Evolutionary conservation across 257 asterid species (phyloP), one percentile per base, ranked within the genome.

Genomic region (Capsicum baccatum): DNA sequence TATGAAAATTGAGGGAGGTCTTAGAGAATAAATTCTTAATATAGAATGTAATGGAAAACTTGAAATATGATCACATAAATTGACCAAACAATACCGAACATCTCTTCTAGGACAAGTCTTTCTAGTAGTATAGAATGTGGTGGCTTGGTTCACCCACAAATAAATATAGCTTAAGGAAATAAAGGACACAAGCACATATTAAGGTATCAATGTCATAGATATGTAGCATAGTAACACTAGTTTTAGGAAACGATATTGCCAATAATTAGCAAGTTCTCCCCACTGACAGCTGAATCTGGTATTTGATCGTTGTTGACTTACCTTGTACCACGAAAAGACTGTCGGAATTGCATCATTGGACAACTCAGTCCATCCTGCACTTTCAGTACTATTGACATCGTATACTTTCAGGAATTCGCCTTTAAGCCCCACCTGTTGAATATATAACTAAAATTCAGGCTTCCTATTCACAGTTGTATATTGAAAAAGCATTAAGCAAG

Each of bases 311-410:
- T 57, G 44, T 13, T 15, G 8, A 62, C 60, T 83, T 91, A 95
- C 98, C 98, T 90, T 92, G 88, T 92, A 95, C 98, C 97, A 94
- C 56, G 95, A 94, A 92, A 95, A 93, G 85, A 89, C 81, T 85
- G 92, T 79, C 50, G 95, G 85, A 85, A 66, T 64, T 11, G 90
- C 89, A 87, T 89, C 97, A 84, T 6, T 89, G 15, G 89, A 86
- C 39, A 94, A 90, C 83, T 86, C 90, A 68, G 80, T 83, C 99
- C 99, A 94, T 79, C 88, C 87, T 55, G 86, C 63, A 67, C 82
- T 86, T 86, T 39, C 86, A 47, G 86, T 84, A 73, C 85, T 89
- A 85, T 89, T 89, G 56, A 39, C 67, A 52, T 88, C 67, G 71
- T 91, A 94, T 78, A 92, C 59, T 83, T 87, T 89, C 79, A 87